Conservation (phyloP, 176 grass and related monocot species). For the Rhipidocladum racemiflorum region DNA sequence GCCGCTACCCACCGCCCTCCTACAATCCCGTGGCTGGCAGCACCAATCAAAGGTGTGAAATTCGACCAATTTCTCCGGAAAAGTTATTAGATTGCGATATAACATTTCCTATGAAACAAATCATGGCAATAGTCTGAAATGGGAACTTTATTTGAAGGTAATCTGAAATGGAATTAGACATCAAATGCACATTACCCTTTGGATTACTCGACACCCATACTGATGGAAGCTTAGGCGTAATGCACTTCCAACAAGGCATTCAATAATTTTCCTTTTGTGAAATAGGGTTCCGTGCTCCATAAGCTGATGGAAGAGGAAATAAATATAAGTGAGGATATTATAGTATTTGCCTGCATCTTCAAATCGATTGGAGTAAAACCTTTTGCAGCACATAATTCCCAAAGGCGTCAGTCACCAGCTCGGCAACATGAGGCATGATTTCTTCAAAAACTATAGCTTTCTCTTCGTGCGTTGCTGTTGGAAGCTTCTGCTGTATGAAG, state of each 20-base stretch:
- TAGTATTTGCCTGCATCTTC: not conserved
- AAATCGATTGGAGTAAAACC: slow-evolving; percentile 15
- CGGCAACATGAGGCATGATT: slow-evolving; percentile 15
- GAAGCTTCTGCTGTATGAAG: slow-evolving; percentile 48
- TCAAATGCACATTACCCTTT: slow-evolving; percentile 22
- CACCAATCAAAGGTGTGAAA: not conserved
- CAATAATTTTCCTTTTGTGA: not conserved
- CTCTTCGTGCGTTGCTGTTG: slow-evolving; percentile 24
- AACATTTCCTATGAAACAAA: not conserved
- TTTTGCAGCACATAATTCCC: slow-evolving; percentile 49
- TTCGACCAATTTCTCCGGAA: not conserved
- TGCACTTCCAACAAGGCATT: not conserved
- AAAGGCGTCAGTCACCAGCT: slow-evolving; percentile 35
- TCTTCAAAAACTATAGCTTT: slow-evolving; percentile 31
- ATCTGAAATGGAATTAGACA: not conserved
- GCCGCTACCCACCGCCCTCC: no score
- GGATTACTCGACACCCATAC: slow-evolving; percentile 42
- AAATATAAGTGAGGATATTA: not conserved
- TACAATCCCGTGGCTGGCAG: no score
- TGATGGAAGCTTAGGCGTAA: slow-evolving; percentile 30
- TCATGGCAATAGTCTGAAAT: not conserved
- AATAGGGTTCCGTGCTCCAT: not conserved
- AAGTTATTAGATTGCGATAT: not conserved
- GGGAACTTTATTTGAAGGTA: not conserved
- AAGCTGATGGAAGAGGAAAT: not conserved